These are phyloP conservation scores for Alternaria gansuensis DNA, from an alignment of 2,329 filamentous ascomycete species.

Conservation along the genomic window DNA sequence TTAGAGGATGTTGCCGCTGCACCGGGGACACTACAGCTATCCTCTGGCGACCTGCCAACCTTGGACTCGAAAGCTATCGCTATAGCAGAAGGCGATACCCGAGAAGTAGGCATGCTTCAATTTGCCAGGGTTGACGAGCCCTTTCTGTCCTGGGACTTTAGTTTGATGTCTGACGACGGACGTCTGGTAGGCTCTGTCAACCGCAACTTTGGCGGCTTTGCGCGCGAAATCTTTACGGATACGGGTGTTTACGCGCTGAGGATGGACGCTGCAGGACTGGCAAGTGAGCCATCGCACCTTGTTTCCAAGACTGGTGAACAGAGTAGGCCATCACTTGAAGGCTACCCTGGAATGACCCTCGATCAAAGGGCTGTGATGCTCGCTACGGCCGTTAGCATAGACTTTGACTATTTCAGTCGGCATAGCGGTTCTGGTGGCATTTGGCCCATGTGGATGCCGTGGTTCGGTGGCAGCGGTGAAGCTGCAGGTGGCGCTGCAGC, in stretches of 20 bases:
- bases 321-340: slow-evolving; percentile 25
- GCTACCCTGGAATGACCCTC: slow-evolving; percentile 65
- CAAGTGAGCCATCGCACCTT: slow-evolving; percentile 51
- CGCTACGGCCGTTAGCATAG: slow-evolving; percentile 70
- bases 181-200: slow-evolving; percentile 68
- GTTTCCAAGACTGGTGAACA: slow-evolving; percentile 52
- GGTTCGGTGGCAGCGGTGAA: slow-evolving; percentile 48
- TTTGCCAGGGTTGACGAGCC: slow-evolving; percentile 71
- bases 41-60: slow-evolving; percentile 58
- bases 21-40: slow-evolving; percentile 52
- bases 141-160: slow-evolving; percentile 72
- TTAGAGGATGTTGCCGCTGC: slow-evolving; percentile 51
- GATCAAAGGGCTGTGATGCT: slow-evolving; percentile 73
- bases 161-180: slow-evolving; percentile 61
- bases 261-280: slow-evolving; percentile 67
- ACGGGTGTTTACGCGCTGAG: slow-evolving; percentile 71
- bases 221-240: slow-evolving; percentile 71
- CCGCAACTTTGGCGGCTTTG: slow-evolving; percentile 70
- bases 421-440: slow-evolving; percentile 61
- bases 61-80: slow-evolving; percentile 61
- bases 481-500: slow-evolving; percentile 53
- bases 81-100: slow-evolving; percentile 48
- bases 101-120: slow-evolving; percentile 62
- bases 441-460: slow-evolving; percentile 62
- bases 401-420: slow-evolving; percentile 73